These are phyloP conservation scores for Talaromyces funiculosus DNA, from an alignment of 2,329 filamentous ascomycete genomes.

Conservation along the genomic window DNA sequence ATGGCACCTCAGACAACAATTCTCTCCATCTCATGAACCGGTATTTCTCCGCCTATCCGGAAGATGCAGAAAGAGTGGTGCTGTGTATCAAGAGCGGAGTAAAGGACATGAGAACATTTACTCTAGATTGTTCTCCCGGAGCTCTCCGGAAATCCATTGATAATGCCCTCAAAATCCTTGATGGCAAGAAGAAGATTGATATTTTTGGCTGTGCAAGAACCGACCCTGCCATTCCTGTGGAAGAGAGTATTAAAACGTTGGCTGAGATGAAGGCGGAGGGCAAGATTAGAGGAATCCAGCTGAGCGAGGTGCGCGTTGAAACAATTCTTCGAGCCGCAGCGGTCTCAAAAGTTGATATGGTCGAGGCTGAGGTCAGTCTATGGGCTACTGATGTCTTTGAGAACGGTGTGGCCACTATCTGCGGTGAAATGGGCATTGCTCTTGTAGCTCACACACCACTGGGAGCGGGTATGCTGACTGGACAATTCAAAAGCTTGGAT, in stretches of 20 bases:
- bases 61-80: constrained; percentile 57
- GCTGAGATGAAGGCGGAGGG: constrained; percentile 37
- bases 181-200: constrained; percentile 45
- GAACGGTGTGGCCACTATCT: constrained; percentile 54
- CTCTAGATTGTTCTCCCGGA: constrained; percentile 48
- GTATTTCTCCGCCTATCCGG: constrained; percentile 60
- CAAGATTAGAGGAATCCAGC: constrained; percentile 40
- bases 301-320: constrained; percentile 41
- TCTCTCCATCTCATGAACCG: constrained; percentile 54
- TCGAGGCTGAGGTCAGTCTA: constrained; percentile 57
- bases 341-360: constrained; percentile 51
- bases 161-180: constrained; percentile 48
- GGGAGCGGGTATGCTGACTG: constrained; percentile 52
- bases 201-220: constrained; percentile 56
- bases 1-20: constrained; percentile 55
- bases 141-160: constrained; percentile 54
- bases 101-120: constrained; percentile 38
- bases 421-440: constrained; percentile 53
- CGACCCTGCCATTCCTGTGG: constrained; percentile 48
- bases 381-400: constrained; percentile 53
- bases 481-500: constrained; percentile 40
- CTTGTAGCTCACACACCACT: constrained; percentile 57
- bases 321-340: constrained; percentile 39
- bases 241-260: constrained; percentile 39
- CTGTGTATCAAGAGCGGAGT: constrained; percentile 51